Evolutionary conservation across 805 yeast genomes (phyloP).

Genomic region (Debaryomyces tyrocola): DNA sequence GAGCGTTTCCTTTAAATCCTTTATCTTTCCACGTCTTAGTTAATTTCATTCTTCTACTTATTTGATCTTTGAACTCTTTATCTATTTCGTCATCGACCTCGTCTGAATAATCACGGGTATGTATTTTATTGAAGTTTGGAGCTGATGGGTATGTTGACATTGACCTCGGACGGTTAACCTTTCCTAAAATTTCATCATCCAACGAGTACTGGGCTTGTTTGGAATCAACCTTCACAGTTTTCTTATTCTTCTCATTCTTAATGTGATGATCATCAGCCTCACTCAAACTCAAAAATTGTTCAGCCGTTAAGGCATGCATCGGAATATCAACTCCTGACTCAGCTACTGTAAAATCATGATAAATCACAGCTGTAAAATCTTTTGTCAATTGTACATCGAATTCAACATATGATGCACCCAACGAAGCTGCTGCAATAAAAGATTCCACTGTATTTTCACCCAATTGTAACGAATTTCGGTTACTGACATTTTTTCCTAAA

Average conservation of each 20-base stretch:
- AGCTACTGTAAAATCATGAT: constrained; percentile 92
- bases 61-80: constrained; percentile 38
- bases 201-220: constrained; percentile 21
- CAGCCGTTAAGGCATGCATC: constrained; percentile 87
- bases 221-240: constrained; percentile 3
- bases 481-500: constrained; percentile 78
- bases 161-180: constrained; percentile 36
- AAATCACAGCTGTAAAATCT: constrained; percentile 87
- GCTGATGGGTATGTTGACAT: constrained; percentile 39
- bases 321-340: constrained; percentile 96
- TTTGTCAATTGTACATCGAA: constrained; percentile 95
- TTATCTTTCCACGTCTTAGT: constrained; percentile 87
- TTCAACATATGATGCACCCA: constrained; percentile 96
- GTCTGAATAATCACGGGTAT: constrained; percentile 4
- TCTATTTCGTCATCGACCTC: constrained; percentile 34
- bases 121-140: constrained; percentile 21
- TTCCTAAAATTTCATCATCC: constrained; percentile 38
- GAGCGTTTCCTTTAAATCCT: constrained; percentile 88
- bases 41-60: constrained; percentile 68
- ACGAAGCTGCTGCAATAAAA: constrained; percentile 91
- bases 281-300: constrained; percentile 73
- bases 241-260: constrained; percentile 3
- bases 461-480: constrained; percentile 75
- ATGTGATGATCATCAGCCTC: constrained; percentile 14
- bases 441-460: constrained; percentile 96